phyloP scores from a whole-genome alignment of 106 monocot species.

The Apostasia ramifera region DNA sequence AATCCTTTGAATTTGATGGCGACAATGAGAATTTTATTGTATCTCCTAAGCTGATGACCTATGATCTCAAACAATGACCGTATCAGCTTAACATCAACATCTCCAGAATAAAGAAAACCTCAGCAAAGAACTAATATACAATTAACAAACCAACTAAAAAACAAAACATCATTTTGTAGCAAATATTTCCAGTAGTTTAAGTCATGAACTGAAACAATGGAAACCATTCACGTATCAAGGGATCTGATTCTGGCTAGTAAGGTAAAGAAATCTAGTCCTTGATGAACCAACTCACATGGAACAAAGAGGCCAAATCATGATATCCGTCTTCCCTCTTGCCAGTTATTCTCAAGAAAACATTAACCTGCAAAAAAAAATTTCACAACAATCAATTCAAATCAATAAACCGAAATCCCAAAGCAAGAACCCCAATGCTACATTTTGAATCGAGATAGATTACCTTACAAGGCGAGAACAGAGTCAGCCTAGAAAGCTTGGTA shows the following conservation, averaged over 20 bases:
- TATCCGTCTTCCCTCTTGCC: constrained; percentile 88
- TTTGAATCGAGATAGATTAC: constrained; percentile 20
- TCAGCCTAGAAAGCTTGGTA: constrained; percentile 58
- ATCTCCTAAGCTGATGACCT: constrained; percentile 97
- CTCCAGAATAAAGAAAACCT: too few relatives aligned
- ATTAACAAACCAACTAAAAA: too few relatives aligned
- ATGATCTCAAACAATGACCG: constrained; percentile 5
- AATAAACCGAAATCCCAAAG: background rate
- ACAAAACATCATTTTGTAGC: too few relatives aligned
- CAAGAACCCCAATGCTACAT: background rate
- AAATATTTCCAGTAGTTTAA: too few relatives aligned
- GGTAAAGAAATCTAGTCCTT: background rate
- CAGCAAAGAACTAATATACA: too few relatives aligned
- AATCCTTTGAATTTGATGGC: constrained; percentile 69
- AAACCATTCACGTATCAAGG: background rate
- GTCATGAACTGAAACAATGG: background rate
- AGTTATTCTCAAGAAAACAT: constrained; percentile 94
- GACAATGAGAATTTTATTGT: constrained; percentile 96
- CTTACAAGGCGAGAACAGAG: constrained; percentile 97
- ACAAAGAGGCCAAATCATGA: constrained; percentile 97
- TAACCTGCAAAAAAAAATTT: constrained; percentile 45
- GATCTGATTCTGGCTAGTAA: background rate
- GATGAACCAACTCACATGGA: constrained; percentile 62
- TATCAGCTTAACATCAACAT: background rate
- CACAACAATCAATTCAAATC: background rate